Base-by-base conservation (phyloP, 352 stramenopile genomes). In the Phytopythium oedochilum region DNA sequence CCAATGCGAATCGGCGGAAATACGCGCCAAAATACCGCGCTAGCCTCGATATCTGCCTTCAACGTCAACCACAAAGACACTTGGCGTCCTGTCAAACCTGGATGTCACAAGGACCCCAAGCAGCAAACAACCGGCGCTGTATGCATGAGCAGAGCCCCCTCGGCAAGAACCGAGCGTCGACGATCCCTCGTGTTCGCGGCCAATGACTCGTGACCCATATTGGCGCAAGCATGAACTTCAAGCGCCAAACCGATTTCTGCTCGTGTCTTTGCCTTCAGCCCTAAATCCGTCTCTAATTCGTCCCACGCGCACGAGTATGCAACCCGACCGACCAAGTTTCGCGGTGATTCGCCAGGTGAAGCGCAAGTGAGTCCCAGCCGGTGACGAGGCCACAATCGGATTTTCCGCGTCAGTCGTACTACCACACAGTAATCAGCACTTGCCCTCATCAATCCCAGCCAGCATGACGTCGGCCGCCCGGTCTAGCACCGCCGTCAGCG, bases 381-480 rank as follows among this genome's bases (percentile, higher is more conserved):
- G 5, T 34, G 5, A 34, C n/a, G n/a, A n/a, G n/a, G n/a, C n/a
- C 40, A 46, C 2, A 46, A 8, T 46, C 40, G 40, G 29, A 29
- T 50, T 53, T 35, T 9, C 46, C 31, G 22, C 20, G n/a, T n/a
- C n/a, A n/a, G n/a, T n/a, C n/a, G n/a, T n/a, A n/a, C n/a, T n/a
- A n/a, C n/a, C n/a, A n/a, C n/a, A n/a, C n/a, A n/a, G n/a, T n/a
- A n/a, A n/a, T n/a, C n/a, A n/a, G n/a, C n/a, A n/a, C n/a, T n/a
- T n/a, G n/a, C n/a, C n/a, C n/a, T n/a, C n/a, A n/a, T n/a, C n/a
- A n/a, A n/a, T n/a, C n/a, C n/a, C n/a, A n/a, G n/a, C n/a, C 5
- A 48, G 12, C 35, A 74, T 71, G 66, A 71, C 59, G 23, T 66
- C 65, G n/a, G n/a, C n/a, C 14, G 59, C 52, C 9, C 43, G 56